phyloP scores from a whole-genome alignment of 371 early-diverging fungal species.

The Mycotypha africana region DNA sequence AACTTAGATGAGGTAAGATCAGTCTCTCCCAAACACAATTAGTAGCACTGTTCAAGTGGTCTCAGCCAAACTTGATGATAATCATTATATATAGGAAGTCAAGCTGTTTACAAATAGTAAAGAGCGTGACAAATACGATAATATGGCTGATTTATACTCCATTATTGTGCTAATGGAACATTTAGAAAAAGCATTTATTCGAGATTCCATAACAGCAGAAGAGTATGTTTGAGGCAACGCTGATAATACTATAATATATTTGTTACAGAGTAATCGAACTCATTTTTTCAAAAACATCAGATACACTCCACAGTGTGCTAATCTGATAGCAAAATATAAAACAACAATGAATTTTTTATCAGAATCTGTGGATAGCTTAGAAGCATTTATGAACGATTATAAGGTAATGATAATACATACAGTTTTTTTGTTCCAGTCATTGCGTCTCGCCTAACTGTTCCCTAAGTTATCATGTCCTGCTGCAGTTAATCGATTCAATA shows the following conservation, averaged over 20 bases:
- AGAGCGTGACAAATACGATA: constrained; percentile 89
- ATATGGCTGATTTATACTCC: constrained; percentile 88
- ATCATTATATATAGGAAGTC: constrained; percentile 60
- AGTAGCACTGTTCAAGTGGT: too few species aligned
- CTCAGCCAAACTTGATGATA: too few species aligned
- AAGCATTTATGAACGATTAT: constrained; percentile 81
- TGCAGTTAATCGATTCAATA: constrained; percentile 73
- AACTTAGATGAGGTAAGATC: constrained; percentile 47
- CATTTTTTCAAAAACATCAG: constrained; percentile 26
- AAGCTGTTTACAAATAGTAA: constrained; percentile 71
- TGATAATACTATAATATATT: too few species aligned
- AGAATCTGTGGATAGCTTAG: constrained; percentile 62
- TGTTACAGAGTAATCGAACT: not conserved
- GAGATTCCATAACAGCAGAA: constrained; percentile 77
- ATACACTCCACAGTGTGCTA: constrained; percentile 86
- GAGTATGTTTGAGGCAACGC: too few species aligned
- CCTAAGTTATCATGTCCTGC: constrained; percentile 71
- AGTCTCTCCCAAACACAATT: too few species aligned
- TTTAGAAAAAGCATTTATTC: constrained; percentile 89
- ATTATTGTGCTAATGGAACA: constrained; percentile 89
- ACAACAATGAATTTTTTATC: constrained; percentile 79
- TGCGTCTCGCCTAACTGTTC: not conserved
- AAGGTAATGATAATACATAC: constrained; percentile 40
- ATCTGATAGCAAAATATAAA: constrained; percentile 90
- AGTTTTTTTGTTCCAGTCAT: too few species aligned